Evolutionary conservation across 1,284 basidiomycete genomes (phyloP).

Genomic region (Apiotrichum mycotoxinovorans): DNA sequence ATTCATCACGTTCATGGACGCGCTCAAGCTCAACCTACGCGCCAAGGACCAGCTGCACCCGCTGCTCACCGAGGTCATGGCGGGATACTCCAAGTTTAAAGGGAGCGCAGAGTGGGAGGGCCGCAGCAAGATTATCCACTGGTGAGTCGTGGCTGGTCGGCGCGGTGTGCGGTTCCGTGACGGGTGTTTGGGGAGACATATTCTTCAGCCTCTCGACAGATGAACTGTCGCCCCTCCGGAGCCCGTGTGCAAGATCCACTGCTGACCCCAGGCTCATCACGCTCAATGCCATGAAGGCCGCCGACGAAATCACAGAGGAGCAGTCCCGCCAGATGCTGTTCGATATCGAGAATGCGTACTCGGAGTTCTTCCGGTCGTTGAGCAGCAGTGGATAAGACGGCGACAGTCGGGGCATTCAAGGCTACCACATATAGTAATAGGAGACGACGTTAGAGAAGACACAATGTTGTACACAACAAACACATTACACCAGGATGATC

Average conservation of each 20-base stretch:
- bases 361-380: conserved; percentile 88
- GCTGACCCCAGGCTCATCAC: conserved; percentile 75
- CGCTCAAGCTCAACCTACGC: conserved; percentile 81
- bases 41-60: conserved; percentile 98
- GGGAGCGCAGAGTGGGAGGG: conserved; percentile 93
- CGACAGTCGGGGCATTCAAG: background rate
- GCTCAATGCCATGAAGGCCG: conserved; percentile 93
- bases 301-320: conserved; percentile 93
- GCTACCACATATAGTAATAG: background rate
- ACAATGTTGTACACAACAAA: conserved; percentile 3
- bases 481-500: background rate
- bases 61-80: conserved; percentile 88
- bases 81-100: conserved; percentile 86
- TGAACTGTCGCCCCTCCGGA: background rate
- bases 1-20: conserved; percentile 99
- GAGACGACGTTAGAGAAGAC: background rate
- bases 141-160: conserved; percentile 68
- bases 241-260: background rate
- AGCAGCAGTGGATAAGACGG: conserved; percentile 15
- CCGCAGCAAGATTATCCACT: conserved; percentile 84
- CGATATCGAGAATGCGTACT: conserved; percentile 94
- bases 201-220: too few species aligned
- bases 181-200: too few species aligned
- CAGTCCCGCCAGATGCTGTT: conserved; percentile 90
- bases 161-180: too few species aligned